Evolutionary conservation across 2,329 filamentous ascomycete species (phyloP), one percentile per base, ranked within the genome.

Genomic region (Penicillium sp.): DNA sequence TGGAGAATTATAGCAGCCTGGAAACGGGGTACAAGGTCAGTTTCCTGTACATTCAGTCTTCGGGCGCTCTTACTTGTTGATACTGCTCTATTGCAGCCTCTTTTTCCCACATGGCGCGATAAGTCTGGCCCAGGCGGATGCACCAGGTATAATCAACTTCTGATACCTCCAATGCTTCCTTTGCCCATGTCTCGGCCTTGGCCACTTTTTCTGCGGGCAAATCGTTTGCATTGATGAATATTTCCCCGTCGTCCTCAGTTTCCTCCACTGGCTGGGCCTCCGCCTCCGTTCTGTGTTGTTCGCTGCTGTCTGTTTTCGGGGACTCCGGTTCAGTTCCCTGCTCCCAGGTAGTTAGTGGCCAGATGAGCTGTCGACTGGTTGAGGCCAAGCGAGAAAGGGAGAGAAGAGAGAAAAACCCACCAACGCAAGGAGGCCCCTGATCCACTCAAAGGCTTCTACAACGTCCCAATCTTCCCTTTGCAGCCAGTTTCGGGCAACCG

Each of bases 401-500:
- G 30, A 51, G 26, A 30, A 30, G 26, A 51, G 13, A 44, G 30
- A 26, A 45, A 5, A 15, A 48, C 58, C n/a, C 29, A 60, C 58
- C 58, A 60, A 47, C 8, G 44, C 30, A 30, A 60, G 58, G 21
- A 56, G 50, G 3, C 45, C 58, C 13, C 17, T 30, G 21, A 60
- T 45, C 58, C 58, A 60, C 13, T 13, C 17, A 21, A 15, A 60
- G n/a, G 58, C 30, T 7, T 30, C 26, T 17, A 7, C 2, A 8
- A 11, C 44, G 3, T 31, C 38, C 51, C 51, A 56, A 23, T 60
- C 21, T 4, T 5, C 31, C 9, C 21, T n/a, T 13, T 56, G 58
- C 9, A 60, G 17, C 58, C 58, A 60, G 19, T 56, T 60, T 15
- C 45, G 51, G 3, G 58, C 58, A 21, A 60, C 26, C 44, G 45